Base-by-base conservation (phyloP, 2,329 filamentous ascomycete species). In the Colletotrichum navitas region DNA sequence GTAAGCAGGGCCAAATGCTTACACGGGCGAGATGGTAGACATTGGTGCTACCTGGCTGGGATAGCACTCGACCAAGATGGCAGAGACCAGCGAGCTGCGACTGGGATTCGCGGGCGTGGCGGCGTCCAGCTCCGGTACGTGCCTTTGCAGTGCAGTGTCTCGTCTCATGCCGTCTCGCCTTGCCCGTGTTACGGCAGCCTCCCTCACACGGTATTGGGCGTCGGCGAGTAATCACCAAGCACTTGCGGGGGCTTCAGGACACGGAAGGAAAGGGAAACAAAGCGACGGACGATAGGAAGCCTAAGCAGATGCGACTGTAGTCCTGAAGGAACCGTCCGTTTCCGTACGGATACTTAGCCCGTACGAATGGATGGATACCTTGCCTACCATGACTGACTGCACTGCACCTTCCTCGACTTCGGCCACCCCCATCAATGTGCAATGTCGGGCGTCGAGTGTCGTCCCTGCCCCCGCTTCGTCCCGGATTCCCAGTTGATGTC, bases 401-500 rank as follows among this genome's bases (percentile, higher is more conserved):
- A 29, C 43, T 63, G 34, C 14, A 45, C 52, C 43, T 65, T 59
- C 43, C 66, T 68, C 21, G 36, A 26, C 54, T 66, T 70, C 67
- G 63, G 67, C 39, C 54, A 66, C 62, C 67, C 67, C 67, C 67
- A 55, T 43, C 45, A 47, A 54, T 34, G 56, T 34, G 18, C 26
- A 61, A 24, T 32, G 45, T 62, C 34, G 21, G 47, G 43, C 43
- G 43, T 62, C 43, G 29, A 49, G 29, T 21, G 29, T 66, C 36
- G 62, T 54, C 43, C 63, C 55, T 59, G 45, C 39, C 41, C 41
- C 66, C n/a, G 12, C 59, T 41, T 49, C 6, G 66, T 66, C 62
- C 61, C 54, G 39, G 59, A 68, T 63, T 58, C 66, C 18, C 24
- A 47, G 41, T 58, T 41, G 59, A 52, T 68, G 81, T 81, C 51